Percentiles rank a stretch among this genome's conserved stretches.
phyloP scores from a whole-genome alignment of 306 rosid species.

The Cicer pinnatifidum region DNA sequence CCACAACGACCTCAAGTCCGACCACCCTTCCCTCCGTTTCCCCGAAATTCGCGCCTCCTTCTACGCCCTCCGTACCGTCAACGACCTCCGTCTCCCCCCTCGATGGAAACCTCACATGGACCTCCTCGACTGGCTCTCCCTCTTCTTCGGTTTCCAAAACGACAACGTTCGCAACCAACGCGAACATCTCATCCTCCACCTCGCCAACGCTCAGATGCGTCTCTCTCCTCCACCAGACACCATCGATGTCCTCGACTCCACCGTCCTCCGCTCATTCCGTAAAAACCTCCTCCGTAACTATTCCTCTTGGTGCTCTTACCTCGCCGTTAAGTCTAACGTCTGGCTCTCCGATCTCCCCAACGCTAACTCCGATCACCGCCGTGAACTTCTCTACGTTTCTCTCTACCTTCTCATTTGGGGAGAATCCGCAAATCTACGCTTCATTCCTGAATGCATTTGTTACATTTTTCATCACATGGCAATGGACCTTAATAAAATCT shows the following conservation, averaged over 20 bases:
- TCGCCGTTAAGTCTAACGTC: slow-evolving; percentile 58
- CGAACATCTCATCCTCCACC: slow-evolving; percentile 86
- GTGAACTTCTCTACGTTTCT: slow-evolving; percentile 81
- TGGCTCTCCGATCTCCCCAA: slow-evolving; percentile 55
- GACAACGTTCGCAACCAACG: slow-evolving; percentile 91
- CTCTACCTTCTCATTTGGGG: slow-evolving; percentile 88
- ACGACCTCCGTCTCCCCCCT: slow-evolving; percentile 67
- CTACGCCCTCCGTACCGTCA: slow-evolving; percentile 60
- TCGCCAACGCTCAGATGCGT: slow-evolving; percentile 93
- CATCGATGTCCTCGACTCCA: slow-evolving; percentile 62
- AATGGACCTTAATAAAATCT: slow-evolving; percentile 60
- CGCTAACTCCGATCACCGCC: slow-evolving; percentile 56
- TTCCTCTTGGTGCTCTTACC: slow-evolving; percentile 76
- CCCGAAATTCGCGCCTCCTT: slow-evolving; percentile 84
- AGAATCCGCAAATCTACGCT: slow-evolving; percentile 84
- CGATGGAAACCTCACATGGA: slow-evolving; percentile 75
- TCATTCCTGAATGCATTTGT: slow-evolving; percentile 81
- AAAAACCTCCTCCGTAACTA: slow-evolving; percentile 69
- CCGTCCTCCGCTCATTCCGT: slow-evolving; percentile 67
- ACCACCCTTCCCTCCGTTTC: slow-evolving; percentile 87
- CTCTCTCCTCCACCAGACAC: slow-evolving; percentile 73
- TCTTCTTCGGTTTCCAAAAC: slow-evolving; percentile 80
- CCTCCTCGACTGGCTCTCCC: slow-evolving; percentile 87
- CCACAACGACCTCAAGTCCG: slow-evolving; percentile 60
- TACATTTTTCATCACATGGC: slow-evolving; percentile 85